Base-by-base conservation (phyloP, 768 basidiomycete genomes). In the Boletellus emodensis region DNA sequence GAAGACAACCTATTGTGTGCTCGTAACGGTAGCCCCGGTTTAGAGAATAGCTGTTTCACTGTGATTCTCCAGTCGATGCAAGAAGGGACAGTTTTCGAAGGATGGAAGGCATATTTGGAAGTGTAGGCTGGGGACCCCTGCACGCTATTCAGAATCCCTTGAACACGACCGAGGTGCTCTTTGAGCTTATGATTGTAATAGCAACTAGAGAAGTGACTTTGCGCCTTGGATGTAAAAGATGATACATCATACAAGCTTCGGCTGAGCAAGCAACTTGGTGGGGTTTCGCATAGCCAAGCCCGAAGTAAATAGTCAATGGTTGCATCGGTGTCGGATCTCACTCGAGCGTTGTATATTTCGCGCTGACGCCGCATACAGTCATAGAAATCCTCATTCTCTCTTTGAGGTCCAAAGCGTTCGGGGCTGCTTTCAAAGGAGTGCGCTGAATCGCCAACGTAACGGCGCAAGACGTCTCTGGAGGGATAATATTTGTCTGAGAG, bases 171-270 rank as follows among this genome's bases (percentile, higher is more conserved):
- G 4, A 48, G 33, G 30, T 44, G 48, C 15, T 44, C 40, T 42
- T 51, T 48, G 15, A 62, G 34, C 18, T 46, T 18, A 7, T 22
- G 20, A 22, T 62, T 62, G n/a, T 33, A 43, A 30, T 52, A 58
- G 20, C 61, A 51, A 39, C 46, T 50, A 3, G 35, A 15, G 20
- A 60, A 62, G 24, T 54, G 14, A 2, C 10, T 17, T 11, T 12
- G n/a, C 20, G 48, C 22, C 2, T 40, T 32, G n/a, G 48, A 30
- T 0, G 20, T 33, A 13, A 63, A 24, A 1, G 20, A 14, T 12
- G 11, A 0, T 10, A 56, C 30, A 37, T 59, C 10, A 13, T 59
- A 56, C n/a, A 11, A 40, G 6, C 12, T 18, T 6, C 2, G 17
- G 17, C 37, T 7, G 15, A 54, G 47, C 0, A 54, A 48, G 24